These are phyloP conservation scores for Monilinia aucupariae DNA, from an alignment of 2,329 filamentous ascomycete genomes.

Conservation along the genomic window DNA sequence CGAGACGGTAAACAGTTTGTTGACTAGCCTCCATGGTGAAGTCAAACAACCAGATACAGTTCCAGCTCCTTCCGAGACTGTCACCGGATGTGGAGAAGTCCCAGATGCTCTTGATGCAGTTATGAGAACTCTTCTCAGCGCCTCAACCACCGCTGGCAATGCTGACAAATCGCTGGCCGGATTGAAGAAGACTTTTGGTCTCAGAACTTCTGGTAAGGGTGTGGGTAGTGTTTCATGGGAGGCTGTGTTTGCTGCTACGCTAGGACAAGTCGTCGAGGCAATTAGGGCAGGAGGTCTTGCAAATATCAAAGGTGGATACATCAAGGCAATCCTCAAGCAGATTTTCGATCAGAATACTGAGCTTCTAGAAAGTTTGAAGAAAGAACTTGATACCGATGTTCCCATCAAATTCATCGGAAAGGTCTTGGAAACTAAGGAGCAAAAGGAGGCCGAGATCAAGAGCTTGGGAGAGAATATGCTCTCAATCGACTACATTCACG, in stretches of 20 bases:
- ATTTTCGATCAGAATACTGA: constrained; percentile 62
- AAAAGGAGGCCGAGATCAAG: constrained; percentile 53
- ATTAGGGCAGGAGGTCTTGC: constrained; percentile 68
- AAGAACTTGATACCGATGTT: constrained; percentile 39
- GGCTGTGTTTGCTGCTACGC: constrained; percentile 54
- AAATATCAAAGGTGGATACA: constrained; percentile 63
- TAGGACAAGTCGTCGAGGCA: constrained; percentile 58
- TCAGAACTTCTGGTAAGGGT: constrained; percentile 56
- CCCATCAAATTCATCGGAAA: constrained; percentile 43
- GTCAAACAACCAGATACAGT: constrained; percentile 60
- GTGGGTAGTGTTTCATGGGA: constrained; percentile 73
- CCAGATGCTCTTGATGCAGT: constrained; percentile 50
- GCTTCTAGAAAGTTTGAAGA: constrained; percentile 46
- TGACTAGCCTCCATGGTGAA: constrained; percentile 61
- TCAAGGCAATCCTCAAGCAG: constrained; percentile 68
- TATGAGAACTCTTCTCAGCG: constrained; percentile 49
- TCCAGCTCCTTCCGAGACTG: constrained; percentile 61
- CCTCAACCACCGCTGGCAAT: constrained; percentile 44
- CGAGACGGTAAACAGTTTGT: constrained; percentile 59
- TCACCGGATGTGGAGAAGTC: constrained; percentile 62
- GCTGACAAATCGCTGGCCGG: constrained; percentile 62
- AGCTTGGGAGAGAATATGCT: constrained; percentile 54
- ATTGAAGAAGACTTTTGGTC: constrained; percentile 59
- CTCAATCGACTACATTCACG: constrained; percentile 48
- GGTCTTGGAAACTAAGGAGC: constrained; percentile 38